A percentile compares a stretch with the other conserved stretches of the same genome.
Conservation (phyloP, 768 basidiomycete genomes). For the Dictyophora rubrovolvata region DNA sequence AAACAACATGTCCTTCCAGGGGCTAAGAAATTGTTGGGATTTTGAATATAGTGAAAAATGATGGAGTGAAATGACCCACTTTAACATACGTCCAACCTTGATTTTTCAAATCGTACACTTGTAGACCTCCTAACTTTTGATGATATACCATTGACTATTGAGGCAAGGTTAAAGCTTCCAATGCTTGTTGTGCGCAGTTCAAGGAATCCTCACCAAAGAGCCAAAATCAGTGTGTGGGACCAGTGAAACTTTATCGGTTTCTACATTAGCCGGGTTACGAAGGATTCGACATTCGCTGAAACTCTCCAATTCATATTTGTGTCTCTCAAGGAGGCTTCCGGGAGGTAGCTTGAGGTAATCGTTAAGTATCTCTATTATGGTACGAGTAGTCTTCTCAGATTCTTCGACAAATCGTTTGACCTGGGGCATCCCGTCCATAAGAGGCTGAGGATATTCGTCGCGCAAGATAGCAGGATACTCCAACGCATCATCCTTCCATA, state of each 20-base stretch:
- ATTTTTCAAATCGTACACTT: constrained; percentile 52
- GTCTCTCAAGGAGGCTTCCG: constrained; percentile 20
- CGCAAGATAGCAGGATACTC: constrained; percentile 21
- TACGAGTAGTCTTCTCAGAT: constrained; percentile 21
- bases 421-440: constrained; percentile 21
- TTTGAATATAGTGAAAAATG: constrained; percentile 8
- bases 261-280: constrained; percentile 20
- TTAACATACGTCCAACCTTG: constrained; percentile 61
- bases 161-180: not conserved
- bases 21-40: constrained; percentile 23
- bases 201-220: constrained; percentile 17
- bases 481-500: constrained; percentile 26
- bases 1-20: constrained; percentile 44
- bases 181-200: not conserved
- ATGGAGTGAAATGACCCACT: constrained; percentile 23
- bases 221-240: constrained; percentile 30
- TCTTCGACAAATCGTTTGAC: constrained; percentile 22
- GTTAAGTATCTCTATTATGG: constrained; percentile 22
- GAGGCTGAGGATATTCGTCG: constrained; percentile 23
- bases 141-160: constrained; percentile 48
- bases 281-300: constrained; percentile 25
- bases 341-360: constrained; percentile 23
- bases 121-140: constrained; percentile 59
- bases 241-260: constrained; percentile 19
- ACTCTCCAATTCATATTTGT: constrained; percentile 20